phyloP scores from a whole-genome alignment of 2,329 filamentous ascomycete species.

The Trichoderma koningiopsis region DNA sequence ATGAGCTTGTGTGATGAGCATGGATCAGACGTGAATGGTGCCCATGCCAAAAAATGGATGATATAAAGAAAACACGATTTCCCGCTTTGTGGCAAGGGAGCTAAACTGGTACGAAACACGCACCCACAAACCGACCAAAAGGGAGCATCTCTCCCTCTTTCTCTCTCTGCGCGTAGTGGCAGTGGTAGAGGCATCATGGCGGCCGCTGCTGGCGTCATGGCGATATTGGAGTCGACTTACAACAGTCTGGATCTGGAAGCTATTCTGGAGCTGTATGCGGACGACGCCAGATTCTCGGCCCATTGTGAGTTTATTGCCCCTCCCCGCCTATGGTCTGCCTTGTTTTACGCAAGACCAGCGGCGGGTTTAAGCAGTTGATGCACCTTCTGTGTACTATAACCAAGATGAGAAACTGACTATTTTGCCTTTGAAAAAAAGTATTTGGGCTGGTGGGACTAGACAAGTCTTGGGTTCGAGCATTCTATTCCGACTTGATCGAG shows the following conservation, averaged over 20 bases:
- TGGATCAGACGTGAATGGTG: neutral
- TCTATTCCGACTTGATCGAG: constrained; percentile 18
- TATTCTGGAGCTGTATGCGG: constrained; percentile 15
- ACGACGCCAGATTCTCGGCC: constrained; percentile 18
- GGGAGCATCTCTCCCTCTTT: neutral
- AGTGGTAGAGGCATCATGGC: constrained; percentile 9
- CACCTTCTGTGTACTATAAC: neutral
- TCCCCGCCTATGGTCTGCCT: neutral
- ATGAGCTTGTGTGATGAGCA: neutral
- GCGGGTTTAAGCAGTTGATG: neutral
- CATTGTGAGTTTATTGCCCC: constrained; percentile 5
- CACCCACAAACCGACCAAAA: neutral
- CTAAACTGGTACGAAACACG: neutral
- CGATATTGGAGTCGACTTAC: constrained; percentile 18
- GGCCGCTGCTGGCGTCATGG: constrained; percentile 10
- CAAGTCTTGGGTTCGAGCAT: constrained; percentile 1
- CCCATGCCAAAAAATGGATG: neutral
- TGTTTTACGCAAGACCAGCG: neutral
- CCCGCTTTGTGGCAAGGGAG: constrained; percentile 11
- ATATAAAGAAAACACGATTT: constrained; percentile 7
- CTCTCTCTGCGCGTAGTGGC: neutral
- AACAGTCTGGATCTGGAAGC: constrained; percentile 19
- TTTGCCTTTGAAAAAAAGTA: neutral
- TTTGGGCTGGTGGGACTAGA: neutral
- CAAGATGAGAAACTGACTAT: neutral